phyloP scores from a whole-genome alignment of 2,329 filamentous ascomycete genomes.

The Clonostachys byssicola region DNA sequence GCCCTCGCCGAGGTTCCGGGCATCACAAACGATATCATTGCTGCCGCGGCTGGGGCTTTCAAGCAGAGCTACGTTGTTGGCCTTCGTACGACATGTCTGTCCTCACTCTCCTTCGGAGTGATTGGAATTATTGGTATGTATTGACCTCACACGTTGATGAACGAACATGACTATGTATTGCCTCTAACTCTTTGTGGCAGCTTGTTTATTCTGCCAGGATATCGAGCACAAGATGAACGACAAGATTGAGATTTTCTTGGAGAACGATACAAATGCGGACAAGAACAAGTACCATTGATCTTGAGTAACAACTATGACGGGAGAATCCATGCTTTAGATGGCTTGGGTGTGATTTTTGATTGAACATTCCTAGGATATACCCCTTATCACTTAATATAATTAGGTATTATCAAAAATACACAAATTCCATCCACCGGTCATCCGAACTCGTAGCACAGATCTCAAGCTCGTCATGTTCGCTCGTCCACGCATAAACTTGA shows the following conservation, averaged over 20 bases:
- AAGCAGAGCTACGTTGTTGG: conserved; percentile 22
- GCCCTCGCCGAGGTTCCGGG: conserved; percentile 15
- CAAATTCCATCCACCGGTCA: no score
- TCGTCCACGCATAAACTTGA: no score
- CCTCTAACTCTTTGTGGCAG: conserved; percentile 1
- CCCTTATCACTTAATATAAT: no score
- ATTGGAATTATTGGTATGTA: conserved; percentile 19
- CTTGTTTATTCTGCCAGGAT: conserved; percentile 23
- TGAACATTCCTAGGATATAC: no score
- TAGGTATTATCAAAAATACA: not conserved
- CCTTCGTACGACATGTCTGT: conserved; percentile 17
- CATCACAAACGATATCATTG: conserved; percentile 15
- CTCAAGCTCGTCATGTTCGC: no score
- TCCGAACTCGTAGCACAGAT: no score
- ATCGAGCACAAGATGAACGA: conserved; percentile 27
- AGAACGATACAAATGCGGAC: conserved; percentile 22
- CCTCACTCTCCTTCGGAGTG: conserved; percentile 19
- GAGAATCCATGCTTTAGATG: no score
- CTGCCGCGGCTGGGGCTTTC: conserved; percentile 18
- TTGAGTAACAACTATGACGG: no score
- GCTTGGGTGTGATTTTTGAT: no score
- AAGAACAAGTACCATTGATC: conserved; percentile 17
- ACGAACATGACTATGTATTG: not conserved
- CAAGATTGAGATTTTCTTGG: conserved; percentile 27
- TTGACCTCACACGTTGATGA: not conserved